Percentiles rank a stretch among this genome's conserved stretches.
These are phyloP conservation scores for Rossbeevera mucosa DNA, from an alignment of 768 basidiomycete species.

Conservation along the genomic window DNA sequence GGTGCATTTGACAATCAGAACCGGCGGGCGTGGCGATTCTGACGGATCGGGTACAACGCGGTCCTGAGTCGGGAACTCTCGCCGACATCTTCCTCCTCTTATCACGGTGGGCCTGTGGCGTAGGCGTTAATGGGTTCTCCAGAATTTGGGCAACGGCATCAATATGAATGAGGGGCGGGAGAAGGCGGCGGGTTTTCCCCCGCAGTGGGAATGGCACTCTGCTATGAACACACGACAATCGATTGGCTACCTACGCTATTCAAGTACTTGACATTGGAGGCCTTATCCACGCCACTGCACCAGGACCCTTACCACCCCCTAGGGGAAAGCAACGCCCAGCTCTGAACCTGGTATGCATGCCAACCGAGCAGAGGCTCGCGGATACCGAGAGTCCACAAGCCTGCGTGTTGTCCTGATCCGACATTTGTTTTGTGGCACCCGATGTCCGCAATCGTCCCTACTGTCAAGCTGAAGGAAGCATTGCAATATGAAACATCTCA, in stretches of 20 bases:
- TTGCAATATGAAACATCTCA: neutral
- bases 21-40: neutral
- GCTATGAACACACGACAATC: neutral
- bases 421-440: neutral
- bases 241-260: neutral
- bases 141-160: neutral
- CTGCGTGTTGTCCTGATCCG: neutral
- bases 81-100: neutral
- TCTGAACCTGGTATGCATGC: neutral
- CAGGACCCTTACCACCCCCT: neutral
- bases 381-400: neutral
- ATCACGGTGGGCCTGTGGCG: neutral
- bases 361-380: neutral
- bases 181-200: neutral
- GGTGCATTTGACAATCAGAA: neutral
- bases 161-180: neutral
- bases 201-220: neutral
- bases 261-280: neutral
- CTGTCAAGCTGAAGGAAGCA: neutral
- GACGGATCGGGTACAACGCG: neutral
- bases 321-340: neutral
- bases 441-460: neutral
- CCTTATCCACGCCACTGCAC: no score
- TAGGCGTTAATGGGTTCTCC: neutral
- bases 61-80: neutral